Evolutionary conservation across 768 basidiomycete genomes (phyloP).

Genomic region (Russula sp.): DNA sequence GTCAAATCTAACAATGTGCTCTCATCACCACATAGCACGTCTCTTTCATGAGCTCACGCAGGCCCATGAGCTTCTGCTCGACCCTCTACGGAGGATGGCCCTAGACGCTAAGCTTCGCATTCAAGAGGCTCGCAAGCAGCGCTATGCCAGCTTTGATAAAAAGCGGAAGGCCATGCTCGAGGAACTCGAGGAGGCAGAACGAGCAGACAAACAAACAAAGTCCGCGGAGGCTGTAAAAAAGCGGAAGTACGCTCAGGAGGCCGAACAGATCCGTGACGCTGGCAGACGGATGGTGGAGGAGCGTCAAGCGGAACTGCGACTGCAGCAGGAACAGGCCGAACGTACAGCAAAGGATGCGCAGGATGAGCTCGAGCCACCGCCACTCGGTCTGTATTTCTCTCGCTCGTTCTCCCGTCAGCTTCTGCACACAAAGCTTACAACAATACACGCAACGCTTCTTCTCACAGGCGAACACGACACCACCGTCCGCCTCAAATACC

Average conservation of each 20-base stretch:
- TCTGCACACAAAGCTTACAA: too few relatives aligned
- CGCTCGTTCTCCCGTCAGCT: background rate
- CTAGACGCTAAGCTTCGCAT: constrained; percentile 73
- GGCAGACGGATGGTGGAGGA: constrained; percentile 63
- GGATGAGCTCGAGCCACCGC: constrained; percentile 43
- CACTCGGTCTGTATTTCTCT: constrained; percentile 36
- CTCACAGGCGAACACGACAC: constrained; percentile 56
- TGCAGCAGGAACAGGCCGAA: constrained; percentile 37
- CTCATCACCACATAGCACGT: constrained; percentile 25
- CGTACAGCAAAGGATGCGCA: constrained; percentile 29
- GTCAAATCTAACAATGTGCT: constrained; percentile 32
- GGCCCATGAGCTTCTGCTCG: constrained; percentile 74
- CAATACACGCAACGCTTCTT: background rate
- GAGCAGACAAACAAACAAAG: constrained; percentile 65
- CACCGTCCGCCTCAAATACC: constrained; percentile 66
- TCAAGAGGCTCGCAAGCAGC: constrained; percentile 57
- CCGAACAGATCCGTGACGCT: constrained; percentile 68
- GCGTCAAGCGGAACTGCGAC: constrained; percentile 45
- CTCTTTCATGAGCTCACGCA: constrained; percentile 82
- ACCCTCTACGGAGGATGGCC: constrained; percentile 69
- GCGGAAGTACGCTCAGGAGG: constrained; percentile 46
- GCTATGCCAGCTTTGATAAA: constrained; percentile 61
- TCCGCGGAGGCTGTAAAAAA: constrained; percentile 56
- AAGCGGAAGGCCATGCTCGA: constrained; percentile 71
- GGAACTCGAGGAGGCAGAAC: constrained; percentile 70